A percentile compares a stretch with the other conserved stretches of the same genome.
phyloP scores from a whole-genome alignment of 352 stramenopile genomes.

The Elongisporangium undulatum region DNA sequence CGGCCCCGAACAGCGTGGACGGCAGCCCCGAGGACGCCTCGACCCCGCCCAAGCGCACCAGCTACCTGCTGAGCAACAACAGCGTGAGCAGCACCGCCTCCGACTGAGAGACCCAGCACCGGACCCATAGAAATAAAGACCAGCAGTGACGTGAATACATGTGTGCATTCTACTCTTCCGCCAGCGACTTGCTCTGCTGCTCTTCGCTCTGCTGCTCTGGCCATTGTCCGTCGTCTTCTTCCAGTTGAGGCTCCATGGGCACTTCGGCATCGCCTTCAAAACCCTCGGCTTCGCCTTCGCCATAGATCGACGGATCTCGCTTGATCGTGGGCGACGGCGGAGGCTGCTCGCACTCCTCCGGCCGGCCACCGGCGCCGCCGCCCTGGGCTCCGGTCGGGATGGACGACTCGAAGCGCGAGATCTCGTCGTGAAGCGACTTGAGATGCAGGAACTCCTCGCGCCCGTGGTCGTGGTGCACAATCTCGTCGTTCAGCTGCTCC shows the following conservation, averaged over 20 bases:
- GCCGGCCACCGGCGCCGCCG: slow-evolving; percentile 11
- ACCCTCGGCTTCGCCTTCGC: slow-evolving; percentile 2
- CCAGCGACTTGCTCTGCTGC: slow-evolving; percentile 6
- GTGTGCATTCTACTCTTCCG: slow-evolving; percentile 3
- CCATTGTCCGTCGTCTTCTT: slow-evolving; percentile 4
- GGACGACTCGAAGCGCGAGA: slow-evolving; percentile 79
- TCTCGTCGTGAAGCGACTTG: slow-evolving; percentile 79
- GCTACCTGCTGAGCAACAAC: slow-evolving; percentile 51
- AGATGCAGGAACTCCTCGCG: slow-evolving; percentile 81
- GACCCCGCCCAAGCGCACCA: slow-evolving; percentile 42
- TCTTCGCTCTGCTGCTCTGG: neutral
- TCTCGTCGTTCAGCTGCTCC: slow-evolving; percentile 78
- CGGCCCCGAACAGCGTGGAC: slow-evolving; percentile 16
- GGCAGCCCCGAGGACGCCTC: slow-evolving; percentile 20
- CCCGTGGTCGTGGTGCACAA: slow-evolving; percentile 75
- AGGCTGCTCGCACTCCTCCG: slow-evolving; percentile 71
- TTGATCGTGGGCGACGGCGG: slow-evolving; percentile 77
- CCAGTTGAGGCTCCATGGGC: slow-evolving; percentile 7
- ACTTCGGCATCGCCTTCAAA: slow-evolving; percentile 1
- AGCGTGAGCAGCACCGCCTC: slow-evolving; percentile 50
- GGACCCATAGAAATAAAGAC: slow-evolving; percentile 7
- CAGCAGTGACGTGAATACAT: neutral
- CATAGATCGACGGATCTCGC: slow-evolving; percentile 41
- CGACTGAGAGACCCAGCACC: slow-evolving; percentile 7
- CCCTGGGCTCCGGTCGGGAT: slow-evolving; percentile 26